Conservation (phyloP, 768 basidiomycete species). For the Neoboletus subvelutipes region DNA sequence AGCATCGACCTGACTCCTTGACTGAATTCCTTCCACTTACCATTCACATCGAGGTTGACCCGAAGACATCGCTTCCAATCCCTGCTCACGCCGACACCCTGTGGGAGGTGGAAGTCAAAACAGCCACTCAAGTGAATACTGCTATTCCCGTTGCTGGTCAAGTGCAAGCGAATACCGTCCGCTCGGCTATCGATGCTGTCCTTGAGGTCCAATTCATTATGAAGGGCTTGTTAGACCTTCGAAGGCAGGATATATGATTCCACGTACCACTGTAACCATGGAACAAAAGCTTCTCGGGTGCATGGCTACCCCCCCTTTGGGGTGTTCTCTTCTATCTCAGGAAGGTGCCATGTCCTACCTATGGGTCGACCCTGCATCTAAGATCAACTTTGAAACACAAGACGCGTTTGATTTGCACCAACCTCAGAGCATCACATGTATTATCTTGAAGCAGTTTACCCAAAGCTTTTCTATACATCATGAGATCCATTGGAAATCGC, state of each 20-base stretch:
- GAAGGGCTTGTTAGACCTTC: conserved; percentile 80
- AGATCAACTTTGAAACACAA: neutral
- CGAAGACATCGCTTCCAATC: conserved; percentile 70
- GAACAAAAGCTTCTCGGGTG: neutral
- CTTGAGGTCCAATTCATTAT: conserved; percentile 80
- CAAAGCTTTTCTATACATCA: neutral
- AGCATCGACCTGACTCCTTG: conserved; percentile 1
- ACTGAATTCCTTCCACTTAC: conserved; percentile 4
- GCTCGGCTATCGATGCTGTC: conserved; percentile 66
- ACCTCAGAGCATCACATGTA: neutral
- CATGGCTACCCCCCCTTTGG: neutral
- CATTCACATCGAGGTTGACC: conserved; percentile 54
- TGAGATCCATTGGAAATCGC: neutral
- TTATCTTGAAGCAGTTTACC: neutral
- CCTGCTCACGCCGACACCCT: conserved; percentile 78
- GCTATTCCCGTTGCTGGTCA: conserved; percentile 38
- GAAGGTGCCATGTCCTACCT: neutral
- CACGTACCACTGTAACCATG: neutral
- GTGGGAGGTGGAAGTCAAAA: conserved; percentile 89
- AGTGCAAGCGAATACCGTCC: conserved; percentile 68
- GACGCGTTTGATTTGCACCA: neutral
- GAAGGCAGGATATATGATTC: conserved; percentile 64
- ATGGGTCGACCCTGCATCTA: neutral
- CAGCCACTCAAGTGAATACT: conserved; percentile 73
- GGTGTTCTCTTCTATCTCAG: neutral